Conservation (phyloP, 345 rosid genomes). For the Eucalyptus grandis region DNA sequence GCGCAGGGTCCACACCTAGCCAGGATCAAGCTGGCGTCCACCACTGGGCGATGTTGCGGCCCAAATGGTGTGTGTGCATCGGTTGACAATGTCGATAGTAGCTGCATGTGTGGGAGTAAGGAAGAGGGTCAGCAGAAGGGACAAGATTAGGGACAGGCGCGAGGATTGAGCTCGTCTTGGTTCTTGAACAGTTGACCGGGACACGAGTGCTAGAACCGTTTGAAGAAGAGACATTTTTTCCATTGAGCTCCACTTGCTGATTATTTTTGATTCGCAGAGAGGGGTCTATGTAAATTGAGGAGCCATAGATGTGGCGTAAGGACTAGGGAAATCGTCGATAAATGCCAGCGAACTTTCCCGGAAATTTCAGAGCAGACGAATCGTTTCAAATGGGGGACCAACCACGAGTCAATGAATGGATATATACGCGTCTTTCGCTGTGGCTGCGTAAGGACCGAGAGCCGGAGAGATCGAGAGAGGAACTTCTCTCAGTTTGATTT, state of each 20-base stretch:
- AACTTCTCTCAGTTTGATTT: not conserved
- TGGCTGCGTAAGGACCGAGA: not conserved
- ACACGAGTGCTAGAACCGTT: not conserved
- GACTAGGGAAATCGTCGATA: not conserved
- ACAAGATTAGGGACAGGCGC: not conserved
- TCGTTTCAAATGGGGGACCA: not conserved
- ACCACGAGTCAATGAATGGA: not conserved
- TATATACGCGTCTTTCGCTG: not conserved
- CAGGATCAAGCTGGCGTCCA: not conserved
- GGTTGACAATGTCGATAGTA: not conserved
- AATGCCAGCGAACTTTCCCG: not conserved
- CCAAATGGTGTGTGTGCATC: conserved; percentile 10
- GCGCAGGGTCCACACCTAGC: not conserved
- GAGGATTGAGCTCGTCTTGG: not conserved
- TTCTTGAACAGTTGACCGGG: not conserved
- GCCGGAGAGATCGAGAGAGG: not conserved
- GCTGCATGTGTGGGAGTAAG: not conserved
- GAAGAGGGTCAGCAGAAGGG: not conserved
- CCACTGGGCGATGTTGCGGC: conserved; percentile 9
- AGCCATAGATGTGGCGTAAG: not conserved
- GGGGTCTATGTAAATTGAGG: not conserved
- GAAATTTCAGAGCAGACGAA: not conserved
- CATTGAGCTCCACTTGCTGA: not conserved
- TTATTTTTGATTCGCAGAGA: not conserved
- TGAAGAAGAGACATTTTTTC: not conserved